Evolutionary conservation across 345 rosid species (phyloP).

Genomic region (Odontarrhena argentea): DNA sequence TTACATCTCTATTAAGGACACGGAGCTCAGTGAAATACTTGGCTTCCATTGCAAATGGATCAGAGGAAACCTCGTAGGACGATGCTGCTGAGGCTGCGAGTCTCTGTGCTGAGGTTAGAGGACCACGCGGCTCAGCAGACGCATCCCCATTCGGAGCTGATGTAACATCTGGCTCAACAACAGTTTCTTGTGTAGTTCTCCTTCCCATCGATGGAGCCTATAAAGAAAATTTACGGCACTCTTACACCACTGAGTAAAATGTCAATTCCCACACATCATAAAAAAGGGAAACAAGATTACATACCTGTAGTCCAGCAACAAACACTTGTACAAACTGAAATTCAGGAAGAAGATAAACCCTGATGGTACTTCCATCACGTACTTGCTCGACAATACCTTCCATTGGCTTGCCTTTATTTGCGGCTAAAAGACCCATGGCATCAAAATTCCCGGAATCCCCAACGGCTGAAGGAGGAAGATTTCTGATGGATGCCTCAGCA

Average conservation of each 20-base stretch:
- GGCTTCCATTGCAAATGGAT: slow-evolving; percentile 88
- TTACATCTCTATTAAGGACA: slow-evolving; percentile 82
- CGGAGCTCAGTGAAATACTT: slow-evolving; percentile 90
- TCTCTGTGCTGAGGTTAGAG: slow-evolving; percentile 93
- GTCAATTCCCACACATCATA: slow-evolving; percentile 3
- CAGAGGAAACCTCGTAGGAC: slow-evolving; percentile 67
- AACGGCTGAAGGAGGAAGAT: slow-evolving; percentile 90
- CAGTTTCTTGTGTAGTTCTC: slow-evolving; percentile 57
- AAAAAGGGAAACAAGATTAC: neutral
- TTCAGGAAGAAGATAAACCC: slow-evolving; percentile 93
- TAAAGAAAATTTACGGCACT: slow-evolving; percentile 2
- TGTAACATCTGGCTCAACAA: slow-evolving; percentile 47
- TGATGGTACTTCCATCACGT: slow-evolving; percentile 90
- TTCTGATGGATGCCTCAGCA: slow-evolving; percentile 75
- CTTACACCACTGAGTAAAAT: slow-evolving; percentile 23
- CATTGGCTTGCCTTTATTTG: slow-evolving; percentile 87
- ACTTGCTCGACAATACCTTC: slow-evolving; percentile 93
- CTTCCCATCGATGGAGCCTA: slow-evolving; percentile 92
- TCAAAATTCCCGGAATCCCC: slow-evolving; percentile 84
- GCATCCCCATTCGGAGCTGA: slow-evolving; percentile 67
- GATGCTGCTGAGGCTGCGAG: slow-evolving; percentile 66
- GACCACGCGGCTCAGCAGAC: slow-evolving; percentile 60
- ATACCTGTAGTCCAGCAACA: slow-evolving; percentile 97
- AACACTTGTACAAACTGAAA: slow-evolving; percentile 95
- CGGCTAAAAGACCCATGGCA: slow-evolving; percentile 76